These are phyloP conservation scores for Cordyceps fumosorosea DNA, from an alignment of 2,329 filamentous ascomycete species.

Conservation along the genomic window DNA sequence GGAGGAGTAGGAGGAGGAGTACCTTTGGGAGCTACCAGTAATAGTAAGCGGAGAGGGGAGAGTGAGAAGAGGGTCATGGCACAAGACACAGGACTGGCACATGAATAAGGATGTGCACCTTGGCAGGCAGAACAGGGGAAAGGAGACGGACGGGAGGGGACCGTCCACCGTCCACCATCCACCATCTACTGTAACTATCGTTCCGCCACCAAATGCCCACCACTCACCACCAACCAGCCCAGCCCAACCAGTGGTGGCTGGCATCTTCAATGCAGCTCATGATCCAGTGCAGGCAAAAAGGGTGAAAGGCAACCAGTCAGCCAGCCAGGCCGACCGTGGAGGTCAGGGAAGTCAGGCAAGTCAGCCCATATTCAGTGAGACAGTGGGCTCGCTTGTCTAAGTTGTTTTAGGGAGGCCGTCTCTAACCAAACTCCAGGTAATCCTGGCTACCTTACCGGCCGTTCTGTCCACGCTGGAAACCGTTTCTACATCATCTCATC, in stretches of 20 bases:
- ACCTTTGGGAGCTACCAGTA: too few species aligned
- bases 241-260: neutral
- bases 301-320: neutral
- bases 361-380: neutral
- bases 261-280: neutral
- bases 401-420: neutral
- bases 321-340: neutral
- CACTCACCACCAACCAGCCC: neutral
- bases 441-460: neutral
- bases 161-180: neutral
- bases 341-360: neutral
- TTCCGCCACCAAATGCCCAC: neutral
- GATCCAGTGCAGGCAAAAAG: neutral
- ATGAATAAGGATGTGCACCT: neutral
- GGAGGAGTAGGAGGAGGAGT: neutral
- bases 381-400: neutral
- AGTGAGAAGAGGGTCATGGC: neutral
- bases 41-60: neutral
- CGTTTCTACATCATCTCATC: too few species aligned
- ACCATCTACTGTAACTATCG: neutral
- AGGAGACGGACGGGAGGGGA: neutral
- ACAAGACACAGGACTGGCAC: too few species aligned
- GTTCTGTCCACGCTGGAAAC: neutral
- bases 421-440: neutral
- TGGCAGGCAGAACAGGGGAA: neutral